phyloP scores from a whole-genome alignment of 345 rosid genomes.

The Cochlearia excelsa region DNA sequence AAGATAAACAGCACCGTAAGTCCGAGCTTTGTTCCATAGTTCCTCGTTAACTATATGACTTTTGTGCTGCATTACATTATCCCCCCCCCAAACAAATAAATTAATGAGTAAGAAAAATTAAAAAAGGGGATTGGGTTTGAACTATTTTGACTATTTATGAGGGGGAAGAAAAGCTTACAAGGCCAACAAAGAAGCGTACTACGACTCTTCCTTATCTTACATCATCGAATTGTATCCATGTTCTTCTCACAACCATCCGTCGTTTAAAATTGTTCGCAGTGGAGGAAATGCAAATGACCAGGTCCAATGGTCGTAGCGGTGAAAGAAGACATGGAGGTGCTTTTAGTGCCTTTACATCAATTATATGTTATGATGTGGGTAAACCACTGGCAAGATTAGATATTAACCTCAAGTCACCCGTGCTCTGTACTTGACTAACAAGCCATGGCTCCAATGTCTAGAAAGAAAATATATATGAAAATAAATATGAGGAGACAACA shows the following conservation, averaged over 20 bases:
- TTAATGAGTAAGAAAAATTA: conserved; percentile 8
- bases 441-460: conserved; percentile 99
- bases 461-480: not conserved
- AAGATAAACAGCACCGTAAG: conserved; percentile 82
- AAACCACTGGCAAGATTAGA: conserved; percentile 84
- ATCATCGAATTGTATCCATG: conserved; percentile 95
- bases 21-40: conserved; percentile 86
- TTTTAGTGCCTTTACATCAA: conserved; percentile 60
- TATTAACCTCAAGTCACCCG: conserved; percentile 68
- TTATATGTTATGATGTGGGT: conserved; percentile 82
- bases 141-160: not conserved
- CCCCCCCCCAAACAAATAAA: not conserved
- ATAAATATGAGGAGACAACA: conserved; percentile 1
- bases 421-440: conserved; percentile 74
- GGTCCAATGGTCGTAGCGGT: conserved; percentile 52
- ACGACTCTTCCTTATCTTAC: conserved; percentile 72
- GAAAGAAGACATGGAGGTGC: conserved; percentile 51
- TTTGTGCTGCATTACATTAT: conserved; percentile 68
- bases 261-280: conserved; percentile 93
- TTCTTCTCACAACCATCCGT: conserved; percentile 94
- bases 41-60: conserved; percentile 82
- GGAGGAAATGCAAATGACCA: conserved; percentile 89
- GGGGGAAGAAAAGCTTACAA: conserved; percentile 54
- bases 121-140: too few species aligned
- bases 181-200: conserved; percentile 95